A percentile compares a stretch with the other conserved stretches of the same genome.
These are phyloP conservation scores for Parathielavia hyrcaniae DNA, from an alignment of 495 filamentous ascomycete species.

Conservation along the genomic window DNA sequence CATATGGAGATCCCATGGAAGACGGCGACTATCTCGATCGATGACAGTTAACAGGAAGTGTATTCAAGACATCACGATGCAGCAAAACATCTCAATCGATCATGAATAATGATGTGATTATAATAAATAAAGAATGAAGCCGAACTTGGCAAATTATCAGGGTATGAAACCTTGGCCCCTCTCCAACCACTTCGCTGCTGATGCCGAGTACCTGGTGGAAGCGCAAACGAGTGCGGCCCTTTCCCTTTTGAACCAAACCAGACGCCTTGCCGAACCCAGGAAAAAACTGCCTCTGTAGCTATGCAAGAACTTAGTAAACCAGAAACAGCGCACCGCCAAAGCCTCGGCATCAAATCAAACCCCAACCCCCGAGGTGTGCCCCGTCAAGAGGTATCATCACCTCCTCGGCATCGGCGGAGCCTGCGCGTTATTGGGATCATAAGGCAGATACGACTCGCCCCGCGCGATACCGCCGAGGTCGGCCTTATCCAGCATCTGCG, in stretches of 20 bases:
- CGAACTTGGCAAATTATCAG: conserved; percentile 3
- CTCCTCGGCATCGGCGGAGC: neutral
- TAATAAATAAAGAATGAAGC: conserved; percentile 1
- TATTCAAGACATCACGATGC: neutral
- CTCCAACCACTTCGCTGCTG: neutral
- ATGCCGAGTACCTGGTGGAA: neutral
- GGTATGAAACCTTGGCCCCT: neutral
- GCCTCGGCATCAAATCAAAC: neutral
- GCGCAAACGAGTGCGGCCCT: neutral
- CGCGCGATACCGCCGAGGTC: conserved; percentile 45
- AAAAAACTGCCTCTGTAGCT: neutral
- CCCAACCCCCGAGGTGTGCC: neutral
- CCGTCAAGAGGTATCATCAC: neutral
- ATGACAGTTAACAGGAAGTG: too few species aligned
- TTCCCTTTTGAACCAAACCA: neutral
- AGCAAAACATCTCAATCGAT: neutral
- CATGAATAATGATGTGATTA: neutral
- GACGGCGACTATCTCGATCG: too few species aligned
- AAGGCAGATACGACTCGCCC: conserved; percentile 37
- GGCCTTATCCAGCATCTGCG: conserved; percentile 54
- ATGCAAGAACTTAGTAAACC: neutral
- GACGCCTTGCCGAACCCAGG: neutral
- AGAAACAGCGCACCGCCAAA: neutral
- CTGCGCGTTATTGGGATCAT: conserved; percentile 1
- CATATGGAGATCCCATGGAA: too few species aligned